Evolutionary conservation across 768 basidiomycete species (phyloP), one percentile per base, ranked within the genome.

Genomic region (Lactarius deliciosus): DNA sequence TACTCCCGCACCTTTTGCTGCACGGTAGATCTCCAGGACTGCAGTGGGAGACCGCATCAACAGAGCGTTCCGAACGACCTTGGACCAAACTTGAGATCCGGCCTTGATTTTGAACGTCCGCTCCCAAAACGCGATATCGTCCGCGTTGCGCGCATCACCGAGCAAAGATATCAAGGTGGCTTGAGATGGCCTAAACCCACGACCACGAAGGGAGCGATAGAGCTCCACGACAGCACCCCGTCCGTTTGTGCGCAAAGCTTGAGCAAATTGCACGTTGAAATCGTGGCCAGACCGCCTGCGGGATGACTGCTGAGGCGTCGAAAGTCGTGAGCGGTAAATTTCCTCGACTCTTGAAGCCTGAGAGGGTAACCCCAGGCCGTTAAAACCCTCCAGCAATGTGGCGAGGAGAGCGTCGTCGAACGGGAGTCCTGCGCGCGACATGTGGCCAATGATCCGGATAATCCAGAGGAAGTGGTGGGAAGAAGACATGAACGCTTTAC

Each of bases 61-160:
- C 57, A 83, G 72, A 50, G 78, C 77, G 69, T 89, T 88, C 54
- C 74, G 72, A 65, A 92, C 79, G 40, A 91, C 72, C 61, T 82
- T 75, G 5, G 83, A 79, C 82, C 88, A 90, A 40, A 84, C 83
- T 16, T 75, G 69, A 0, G 79, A 75, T 10, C 77, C 76, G 25
- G 82, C 80, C 55, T 74, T 73, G 59, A 84, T 61, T 22, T 73
- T 74, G 7, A 87, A 76, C 16, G 75, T 76, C 34, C 76, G 69
- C 64, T 84, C 80, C 64, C 81, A 78, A 32, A 75, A 73, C 30
- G 58, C 3, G 16, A 71, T 28, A 22, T 66, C 65, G 32, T 57
- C 61, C 3, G 43, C 34, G 15, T 54, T 66, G 16, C 36, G 63
- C 15, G 62, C 32, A n/a, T 66, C 64, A 16, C 5, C 28, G 38